Evolutionary conservation across 345 rosid genomes (phyloP).

Genomic region (Conringia planisiliqua): DNA sequence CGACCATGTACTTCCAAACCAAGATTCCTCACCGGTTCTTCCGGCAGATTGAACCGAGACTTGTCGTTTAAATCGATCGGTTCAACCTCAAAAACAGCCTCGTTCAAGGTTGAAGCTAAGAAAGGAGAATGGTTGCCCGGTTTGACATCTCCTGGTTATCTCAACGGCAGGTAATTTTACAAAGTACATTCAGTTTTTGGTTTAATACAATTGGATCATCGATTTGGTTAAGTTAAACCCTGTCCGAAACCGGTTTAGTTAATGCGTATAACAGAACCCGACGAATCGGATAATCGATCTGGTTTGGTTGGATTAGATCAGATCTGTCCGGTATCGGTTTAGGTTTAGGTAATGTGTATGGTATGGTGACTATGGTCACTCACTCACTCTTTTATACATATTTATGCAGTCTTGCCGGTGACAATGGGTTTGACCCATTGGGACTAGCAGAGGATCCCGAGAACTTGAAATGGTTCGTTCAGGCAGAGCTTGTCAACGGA

Average conservation of each 20-base stretch:
- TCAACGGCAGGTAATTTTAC: constrained; percentile 64
- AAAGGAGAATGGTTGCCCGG: constrained; percentile 99
- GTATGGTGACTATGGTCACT: background rate
- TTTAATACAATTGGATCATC: background rate
- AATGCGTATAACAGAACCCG: background rate
- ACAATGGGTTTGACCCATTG: constrained; percentile 93
- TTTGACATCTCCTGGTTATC: constrained; percentile 73
- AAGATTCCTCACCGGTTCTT: constrained; percentile 64
- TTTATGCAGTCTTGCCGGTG: constrained; percentile 77
- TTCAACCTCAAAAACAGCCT: constrained; percentile 24
- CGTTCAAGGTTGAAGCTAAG: constrained; percentile 76
- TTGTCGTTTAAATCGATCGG: constrained; percentile 43
- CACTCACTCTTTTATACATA: background rate
- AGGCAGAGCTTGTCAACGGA: constrained; percentile 88
- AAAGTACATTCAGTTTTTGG: background rate
- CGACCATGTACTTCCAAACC: constrained; percentile 53
- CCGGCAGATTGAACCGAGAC: constrained; percentile 47
- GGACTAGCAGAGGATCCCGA: constrained; percentile 94
- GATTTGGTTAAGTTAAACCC: background rate
- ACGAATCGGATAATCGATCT: background rate
- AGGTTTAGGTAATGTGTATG: background rate
- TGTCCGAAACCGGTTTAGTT: background rate
- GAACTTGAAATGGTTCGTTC: constrained; percentile 84
- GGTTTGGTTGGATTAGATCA: background rate
- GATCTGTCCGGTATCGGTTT: background rate